A percentile compares a stretch with the other conserved stretches of the same genome.
Conservation (phyloP, 176 grass and related monocot genomes). For the Ensete glaucum region DNA sequence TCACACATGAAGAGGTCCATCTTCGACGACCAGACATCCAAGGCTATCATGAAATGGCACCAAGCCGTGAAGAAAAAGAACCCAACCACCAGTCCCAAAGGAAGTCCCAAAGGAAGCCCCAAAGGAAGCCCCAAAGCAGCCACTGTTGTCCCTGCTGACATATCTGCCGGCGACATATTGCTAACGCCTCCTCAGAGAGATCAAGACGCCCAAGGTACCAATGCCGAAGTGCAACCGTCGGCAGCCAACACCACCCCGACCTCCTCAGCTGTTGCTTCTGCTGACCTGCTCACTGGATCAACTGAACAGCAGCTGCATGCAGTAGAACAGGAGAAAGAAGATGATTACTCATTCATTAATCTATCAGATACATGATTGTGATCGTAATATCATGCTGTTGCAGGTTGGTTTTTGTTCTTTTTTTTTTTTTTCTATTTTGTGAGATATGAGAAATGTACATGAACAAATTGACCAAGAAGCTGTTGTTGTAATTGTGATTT, state of each 20-base stretch:
- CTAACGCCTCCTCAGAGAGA: background rate
- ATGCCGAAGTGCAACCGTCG: background rate
- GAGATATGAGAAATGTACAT: no score
- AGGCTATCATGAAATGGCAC: slow-evolving; percentile 88
- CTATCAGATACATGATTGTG: background rate
- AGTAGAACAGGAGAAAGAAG: background rate
- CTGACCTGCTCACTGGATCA: background rate
- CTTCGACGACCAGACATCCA: slow-evolving; percentile 92
- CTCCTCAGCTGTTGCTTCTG: background rate
- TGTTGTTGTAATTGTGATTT: no score
- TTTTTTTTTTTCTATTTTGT: no score
- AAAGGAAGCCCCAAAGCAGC: background rate
- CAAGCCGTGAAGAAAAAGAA: slow-evolving; percentile 71
- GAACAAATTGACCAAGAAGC: no score
- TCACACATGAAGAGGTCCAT: slow-evolving; percentile 95
- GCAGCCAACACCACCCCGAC: background rate
- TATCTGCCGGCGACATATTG: background rate
- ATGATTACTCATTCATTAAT: background rate
- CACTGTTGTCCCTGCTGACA: background rate
- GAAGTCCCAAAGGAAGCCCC: background rate
- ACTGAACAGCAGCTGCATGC: background rate
- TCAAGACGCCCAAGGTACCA: background rate
- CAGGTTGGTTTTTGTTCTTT: no score
- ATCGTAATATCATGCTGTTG: no score
- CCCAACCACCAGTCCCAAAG: background rate